Conservation (phyloP, 345 rosid species). For the Cochlearia excelsa region DNA sequence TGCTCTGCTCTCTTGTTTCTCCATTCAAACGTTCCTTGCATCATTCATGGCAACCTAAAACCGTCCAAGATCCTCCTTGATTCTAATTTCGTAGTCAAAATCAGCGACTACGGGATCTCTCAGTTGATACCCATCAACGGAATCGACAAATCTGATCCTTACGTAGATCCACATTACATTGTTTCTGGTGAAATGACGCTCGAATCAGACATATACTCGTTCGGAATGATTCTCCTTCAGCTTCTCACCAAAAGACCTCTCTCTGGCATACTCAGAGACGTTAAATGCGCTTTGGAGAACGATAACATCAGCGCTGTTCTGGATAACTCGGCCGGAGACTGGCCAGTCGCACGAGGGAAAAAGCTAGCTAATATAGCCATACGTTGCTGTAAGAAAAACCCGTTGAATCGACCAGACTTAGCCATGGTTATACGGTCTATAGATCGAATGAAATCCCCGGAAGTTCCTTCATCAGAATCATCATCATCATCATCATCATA, state of each 20-base stretch:
- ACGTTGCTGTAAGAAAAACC: conserved; percentile 60
- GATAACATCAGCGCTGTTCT: conserved; percentile 53
- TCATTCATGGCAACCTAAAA: conserved; percentile 75
- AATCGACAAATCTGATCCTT: conserved; percentile 34
- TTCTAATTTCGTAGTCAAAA: conserved; percentile 60
- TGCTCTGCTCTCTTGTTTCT: conserved; percentile 86
- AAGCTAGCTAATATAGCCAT: conserved; percentile 61
- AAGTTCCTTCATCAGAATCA: conserved; percentile 30
- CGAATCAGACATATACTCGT: conserved; percentile 69
- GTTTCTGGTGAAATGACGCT: conserved; percentile 47
- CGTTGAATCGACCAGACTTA: conserved; percentile 53
- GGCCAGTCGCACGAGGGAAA: conserved; percentile 59
- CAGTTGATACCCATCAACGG: conserved; percentile 45
- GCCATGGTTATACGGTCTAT: conserved; percentile 53
- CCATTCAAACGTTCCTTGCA: conserved; percentile 72
- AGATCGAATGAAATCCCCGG: conserved; percentile 45
- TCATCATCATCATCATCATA: too few species aligned
- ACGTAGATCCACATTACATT: conserved; percentile 56
- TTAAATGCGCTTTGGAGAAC: conserved; percentile 60
- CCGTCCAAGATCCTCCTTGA: conserved; percentile 82
- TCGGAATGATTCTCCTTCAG: conserved; percentile 72
- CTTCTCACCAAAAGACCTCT: conserved; percentile 70
- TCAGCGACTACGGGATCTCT: conserved; percentile 62
- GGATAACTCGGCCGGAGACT: conserved; percentile 72
- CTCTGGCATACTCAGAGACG: conserved; percentile 49